phyloP scores from a whole-genome alignment of 805 yeast genomes.

The Saccharomycopsis olivae region DNA sequence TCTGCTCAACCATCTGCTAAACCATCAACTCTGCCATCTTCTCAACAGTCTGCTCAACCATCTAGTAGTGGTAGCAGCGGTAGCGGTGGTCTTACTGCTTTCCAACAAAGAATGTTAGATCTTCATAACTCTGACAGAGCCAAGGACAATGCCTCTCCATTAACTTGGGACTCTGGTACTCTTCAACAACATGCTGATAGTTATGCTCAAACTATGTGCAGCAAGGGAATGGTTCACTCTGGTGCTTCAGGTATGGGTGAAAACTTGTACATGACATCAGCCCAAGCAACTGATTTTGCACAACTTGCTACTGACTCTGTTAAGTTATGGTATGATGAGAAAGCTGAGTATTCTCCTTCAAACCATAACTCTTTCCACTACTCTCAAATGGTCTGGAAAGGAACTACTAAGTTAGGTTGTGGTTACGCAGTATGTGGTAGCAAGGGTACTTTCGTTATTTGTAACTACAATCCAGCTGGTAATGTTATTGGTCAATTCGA shows the following conservation, averaged over 20 bases:
- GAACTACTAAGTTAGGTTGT: slow-evolving; percentile 61
- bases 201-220: slow-evolving; percentile 44
- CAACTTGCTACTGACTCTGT: slow-evolving; percentile 27
- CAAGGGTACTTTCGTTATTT: slow-evolving; percentile 41
- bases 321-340: slow-evolving; percentile 68
- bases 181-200: slow-evolving; percentile 44
- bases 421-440: slow-evolving; percentile 49
- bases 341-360: slow-evolving; percentile 36
- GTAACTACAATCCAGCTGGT: slow-evolving; percentile 54
- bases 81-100: too few relatives aligned
- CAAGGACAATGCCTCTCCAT: slow-evolving; percentile 32
- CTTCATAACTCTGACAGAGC: slow-evolving; percentile 54
- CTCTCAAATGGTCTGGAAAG: slow-evolving; percentile 69
- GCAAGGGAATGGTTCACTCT: slow-evolving; percentile 54
- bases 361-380: slow-evolving; percentile 47
- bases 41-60: too few relatives aligned
- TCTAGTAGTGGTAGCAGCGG: too few relatives aligned
- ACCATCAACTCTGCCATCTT: too few relatives aligned
- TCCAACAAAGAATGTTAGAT: slow-evolving; percentile 34
- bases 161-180: slow-evolving; percentile 45
- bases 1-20: too few relatives aligned
- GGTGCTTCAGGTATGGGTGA: slow-evolving; percentile 56
- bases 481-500: slow-evolving; percentile 32
- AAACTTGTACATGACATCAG: slow-evolving; percentile 66
- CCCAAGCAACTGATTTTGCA: slow-evolving; percentile 25